Base-by-base conservation (phyloP, 345 rosid genomes). In the Raphanus raphanistrum region DNA sequence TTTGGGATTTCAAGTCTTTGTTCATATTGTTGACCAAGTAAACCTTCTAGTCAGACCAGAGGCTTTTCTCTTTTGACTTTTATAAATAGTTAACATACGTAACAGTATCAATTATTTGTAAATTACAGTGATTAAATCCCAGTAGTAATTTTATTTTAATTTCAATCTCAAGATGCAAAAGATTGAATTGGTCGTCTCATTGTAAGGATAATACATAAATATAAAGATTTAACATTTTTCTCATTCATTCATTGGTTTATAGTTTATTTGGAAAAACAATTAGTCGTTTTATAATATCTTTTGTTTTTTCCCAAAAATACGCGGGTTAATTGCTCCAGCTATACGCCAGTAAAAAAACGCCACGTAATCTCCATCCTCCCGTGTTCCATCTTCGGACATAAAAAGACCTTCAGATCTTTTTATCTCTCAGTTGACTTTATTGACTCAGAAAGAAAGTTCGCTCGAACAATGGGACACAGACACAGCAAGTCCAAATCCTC, bases 401-500 rank as follows among this genome's bases (percentile, higher is more conserved):
- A 72, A 41, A 52, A 50, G 26, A 0, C 66, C 74, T 17, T 68
- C n/a, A 72, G 63, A 45, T 38, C 21, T 8, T 12, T 32, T 36
- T 45, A 28, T 70, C 68, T 75, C 69, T 69, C 79, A 41, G 65
- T 80, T 75, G 76, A 74, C 76, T 75, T 79, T 70, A 16, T 70
- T 80, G 72, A 80, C 83, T 75, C 41, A 35, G 13, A 68, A 33
- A 74, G 38, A 50, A 31, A 52, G 76, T 84, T 27, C 38, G 76
- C 82, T 58, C 76, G 48, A 29, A 29, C 36, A 74, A 72, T 76
- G 83, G 83, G 83, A 2, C 76, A 75, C 76, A 80, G 31, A 59
- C 83, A 80, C 60, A 75, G 83, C 87, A 65, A 74, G 70, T 68
- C 55, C 80, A 72, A 79, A 52, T 76, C 79, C 81, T 59, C 87